Conservation (phyloP, 2,329 filamentous ascomycete species). For the Aspergillus glaucus region DNA sequence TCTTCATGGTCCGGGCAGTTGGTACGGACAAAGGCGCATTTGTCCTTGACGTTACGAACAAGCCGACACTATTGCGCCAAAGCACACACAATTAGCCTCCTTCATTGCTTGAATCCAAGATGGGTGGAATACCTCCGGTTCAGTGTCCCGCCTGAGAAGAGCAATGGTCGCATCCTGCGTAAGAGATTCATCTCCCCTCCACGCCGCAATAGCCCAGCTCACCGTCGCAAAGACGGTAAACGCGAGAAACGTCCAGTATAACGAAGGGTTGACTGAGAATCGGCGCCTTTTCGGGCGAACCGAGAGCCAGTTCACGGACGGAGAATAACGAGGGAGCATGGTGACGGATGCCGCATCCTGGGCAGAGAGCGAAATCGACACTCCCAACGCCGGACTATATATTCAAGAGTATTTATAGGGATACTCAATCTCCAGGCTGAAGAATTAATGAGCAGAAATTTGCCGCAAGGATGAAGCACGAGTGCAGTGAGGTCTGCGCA, state of each 20-base stretch:
- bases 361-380: background rate
- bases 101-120: background rate
- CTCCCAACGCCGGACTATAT: too few relatives aligned
- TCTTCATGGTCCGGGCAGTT: slow-evolving; percentile 88
- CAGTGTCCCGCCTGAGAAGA: slow-evolving; percentile 14
- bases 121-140: slow-evolving; percentile 21
- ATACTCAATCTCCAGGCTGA: background rate
- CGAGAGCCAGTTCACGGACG: slow-evolving; percentile 14
- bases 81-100: slow-evolving; percentile 1
- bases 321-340: slow-evolving; percentile 20
- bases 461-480: background rate
- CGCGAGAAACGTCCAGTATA: slow-evolving; percentile 41
- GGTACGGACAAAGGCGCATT: slow-evolving; percentile 76
- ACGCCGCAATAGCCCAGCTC: slow-evolving; percentile 14
- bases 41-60: slow-evolving; percentile 69
- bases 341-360: slow-evolving; percentile 24
- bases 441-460: background rate
- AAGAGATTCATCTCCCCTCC: background rate
- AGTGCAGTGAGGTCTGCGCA: background rate
- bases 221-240: slow-evolving; percentile 27
- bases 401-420: background rate
- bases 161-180: background rate
- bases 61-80: slow-evolving; percentile 58
- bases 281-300: slow-evolving; percentile 19
- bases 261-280: slow-evolving; percentile 38